phyloP scores from a whole-genome alignment of 78 protist species.

The Dictyostelium citrinum region DNA sequence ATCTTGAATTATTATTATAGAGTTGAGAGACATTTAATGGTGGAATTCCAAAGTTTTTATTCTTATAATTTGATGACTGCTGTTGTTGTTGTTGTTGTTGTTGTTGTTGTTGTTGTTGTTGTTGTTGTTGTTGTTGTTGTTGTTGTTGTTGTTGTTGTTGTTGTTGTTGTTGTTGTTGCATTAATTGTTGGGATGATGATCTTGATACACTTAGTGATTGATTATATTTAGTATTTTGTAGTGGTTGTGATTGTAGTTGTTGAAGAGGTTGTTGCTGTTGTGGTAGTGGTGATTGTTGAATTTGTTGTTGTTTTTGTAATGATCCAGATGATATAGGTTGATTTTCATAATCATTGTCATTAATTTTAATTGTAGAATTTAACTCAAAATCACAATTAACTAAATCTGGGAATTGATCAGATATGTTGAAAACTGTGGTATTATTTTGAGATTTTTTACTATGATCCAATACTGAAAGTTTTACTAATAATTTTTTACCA shows the following conservation, averaged over 20 bases:
- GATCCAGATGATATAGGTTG: background rate
- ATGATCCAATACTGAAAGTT: background rate
- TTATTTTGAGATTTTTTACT: background rate
- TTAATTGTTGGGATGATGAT: too few relatives aligned
- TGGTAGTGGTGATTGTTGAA: background rate
- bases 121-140: background rate
- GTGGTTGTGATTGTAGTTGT: background rate
- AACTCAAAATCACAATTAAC: background rate
- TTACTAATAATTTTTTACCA: slow-evolving; percentile 80
- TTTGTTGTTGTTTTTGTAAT: background rate
- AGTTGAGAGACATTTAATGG: background rate
- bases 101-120: background rate
- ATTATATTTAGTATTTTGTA: background rate
- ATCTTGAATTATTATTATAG: background rate
- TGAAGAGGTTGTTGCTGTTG: too few relatives aligned
- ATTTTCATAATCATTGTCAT: background rate
- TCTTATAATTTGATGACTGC: background rate
- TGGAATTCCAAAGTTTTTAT: background rate
- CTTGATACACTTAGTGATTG: too few relatives aligned
- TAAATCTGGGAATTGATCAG: background rate
- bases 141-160: background rate
- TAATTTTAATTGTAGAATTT: too few relatives aligned
- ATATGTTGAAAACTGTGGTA: slow-evolving; percentile 2
- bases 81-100: background rate
- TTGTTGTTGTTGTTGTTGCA: background rate